Evolutionary conservation across 2,329 filamentous ascomycete genomes (phyloP).

Genomic region (Alternaria conjuncta): DNA sequence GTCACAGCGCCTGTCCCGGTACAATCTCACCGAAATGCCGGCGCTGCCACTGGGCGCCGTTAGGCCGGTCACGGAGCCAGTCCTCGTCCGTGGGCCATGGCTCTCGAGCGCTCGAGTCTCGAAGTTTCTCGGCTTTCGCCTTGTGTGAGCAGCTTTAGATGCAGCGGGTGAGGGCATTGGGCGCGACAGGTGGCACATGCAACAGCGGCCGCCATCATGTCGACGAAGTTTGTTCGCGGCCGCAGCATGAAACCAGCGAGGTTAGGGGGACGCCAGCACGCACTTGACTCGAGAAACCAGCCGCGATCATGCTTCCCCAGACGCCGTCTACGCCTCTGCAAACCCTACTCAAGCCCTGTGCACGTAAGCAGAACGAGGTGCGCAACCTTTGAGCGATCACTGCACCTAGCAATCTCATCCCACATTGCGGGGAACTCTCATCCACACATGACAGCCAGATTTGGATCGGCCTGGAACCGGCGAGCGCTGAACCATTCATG

Average conservation of each 20-base stretch:
- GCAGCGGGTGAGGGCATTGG: not conserved
- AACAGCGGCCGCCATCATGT: not conserved
- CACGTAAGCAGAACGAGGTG: not conserved
- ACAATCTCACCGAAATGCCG: slow-evolving; percentile 9
- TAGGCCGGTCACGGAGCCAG: slow-evolving; percentile 6
- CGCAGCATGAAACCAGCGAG: not conserved
- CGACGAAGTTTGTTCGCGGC: not conserved
- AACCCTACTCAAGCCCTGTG: not conserved
- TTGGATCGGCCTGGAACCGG: slow-evolving; percentile 4
- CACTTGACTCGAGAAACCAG: slow-evolving; percentile 4
- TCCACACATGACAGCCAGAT: not conserved
- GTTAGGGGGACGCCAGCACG: not conserved
- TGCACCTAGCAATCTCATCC: slow-evolving; percentile 6
- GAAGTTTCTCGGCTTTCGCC: not conserved
- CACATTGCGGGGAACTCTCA: slow-evolving; percentile 7
- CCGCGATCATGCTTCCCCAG: slow-evolving; percentile 4
- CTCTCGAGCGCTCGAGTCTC: slow-evolving; percentile 6
- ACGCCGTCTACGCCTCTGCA: not conserved
- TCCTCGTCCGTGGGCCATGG: not conserved
- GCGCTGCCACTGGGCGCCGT: slow-evolving; percentile 5
- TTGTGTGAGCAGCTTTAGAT: not conserved
- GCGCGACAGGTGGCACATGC: not conserved
- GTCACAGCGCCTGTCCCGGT: slow-evolving; percentile 13
- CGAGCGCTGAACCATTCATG: slow-evolving; percentile 5
- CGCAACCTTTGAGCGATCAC: not conserved